Evolutionary conservation across 2,329 filamentous ascomycete species (phyloP).

Genomic region (Penicillium oxalicum): DNA sequence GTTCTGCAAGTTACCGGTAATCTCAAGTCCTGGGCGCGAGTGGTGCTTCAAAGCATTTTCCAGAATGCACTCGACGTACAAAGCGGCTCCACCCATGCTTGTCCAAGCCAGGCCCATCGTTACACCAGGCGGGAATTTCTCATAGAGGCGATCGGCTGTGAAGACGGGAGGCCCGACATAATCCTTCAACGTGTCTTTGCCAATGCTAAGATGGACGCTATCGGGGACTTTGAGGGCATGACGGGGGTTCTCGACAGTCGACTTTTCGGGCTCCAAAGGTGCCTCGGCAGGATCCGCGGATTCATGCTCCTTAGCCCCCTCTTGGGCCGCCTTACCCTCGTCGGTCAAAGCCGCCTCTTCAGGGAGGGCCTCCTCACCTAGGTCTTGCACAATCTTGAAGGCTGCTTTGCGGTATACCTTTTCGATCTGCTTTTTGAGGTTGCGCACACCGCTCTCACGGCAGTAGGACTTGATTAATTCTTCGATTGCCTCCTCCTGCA

Average conservation of each 20-base stretch:
- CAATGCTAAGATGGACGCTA: slow-evolving; percentile 76
- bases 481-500: slow-evolving; percentile 81
- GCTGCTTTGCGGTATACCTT: slow-evolving; percentile 98
- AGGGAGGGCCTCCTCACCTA: slow-evolving; percentile 75
- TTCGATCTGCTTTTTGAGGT: slow-evolving; percentile 98
- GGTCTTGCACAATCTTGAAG: slow-evolving; percentile 90
- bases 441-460: slow-evolving; percentile 92
- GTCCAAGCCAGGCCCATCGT: slow-evolving; percentile 99
- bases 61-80: slow-evolving; percentile 95
- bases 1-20: slow-evolving; percentile 87
- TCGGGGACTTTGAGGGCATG: slow-evolving; percentile 78
- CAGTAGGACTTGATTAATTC: slow-evolving; percentile 99
- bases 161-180: slow-evolving; percentile 95
- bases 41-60: slow-evolving; percentile 70
- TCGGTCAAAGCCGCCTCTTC: slow-evolving; percentile 78
- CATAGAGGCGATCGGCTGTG: slow-evolving; percentile 91
- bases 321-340: slow-evolving; percentile 72
- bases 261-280: slow-evolving; percentile 39
- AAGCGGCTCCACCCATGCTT: slow-evolving; percentile 87
- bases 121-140: slow-evolving; percentile 85
- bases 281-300: slow-evolving; percentile 57
- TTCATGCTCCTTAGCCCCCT: slow-evolving; percentile 57
- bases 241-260: slow-evolving; percentile 55
- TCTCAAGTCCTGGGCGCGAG: slow-evolving; percentile 74
- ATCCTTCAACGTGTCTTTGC: slow-evolving; percentile 86